Evolutionary conservation across 208 protist species (phyloP).

Genomic region (Leishmania tarentolae): DNA sequence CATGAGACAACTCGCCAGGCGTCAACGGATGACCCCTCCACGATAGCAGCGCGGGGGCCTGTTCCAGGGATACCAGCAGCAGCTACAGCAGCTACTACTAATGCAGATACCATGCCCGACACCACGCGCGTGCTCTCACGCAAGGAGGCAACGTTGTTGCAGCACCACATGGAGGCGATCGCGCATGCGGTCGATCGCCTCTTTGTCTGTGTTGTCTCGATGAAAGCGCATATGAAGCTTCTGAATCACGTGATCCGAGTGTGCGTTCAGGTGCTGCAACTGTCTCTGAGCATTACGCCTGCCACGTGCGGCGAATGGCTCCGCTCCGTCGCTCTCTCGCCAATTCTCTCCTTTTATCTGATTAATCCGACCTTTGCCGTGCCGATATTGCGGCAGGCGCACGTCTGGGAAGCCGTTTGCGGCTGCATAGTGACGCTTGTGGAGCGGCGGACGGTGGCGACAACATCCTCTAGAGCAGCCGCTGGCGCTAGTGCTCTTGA

Average conservation of each 20-base stretch:
- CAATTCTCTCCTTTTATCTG: conserved; percentile 33
- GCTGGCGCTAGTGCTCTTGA: not conserved
- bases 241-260: conserved; percentile 21
- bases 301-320: conserved; percentile 15
- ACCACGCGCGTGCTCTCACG: conserved; percentile 5
- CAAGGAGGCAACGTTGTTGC: conserved; percentile 17
- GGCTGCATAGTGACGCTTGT: conserved; percentile 33
- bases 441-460: conserved; percentile 11
- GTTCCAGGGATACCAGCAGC: not conserved
- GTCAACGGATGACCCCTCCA: not conserved
- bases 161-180: conserved; percentile 27
- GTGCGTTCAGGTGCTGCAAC: conserved; percentile 31
- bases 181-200: conserved; percentile 30
- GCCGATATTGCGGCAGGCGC: conserved; percentile 25
- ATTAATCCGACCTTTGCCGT: conserved; percentile 30
- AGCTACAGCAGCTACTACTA: not conserved
- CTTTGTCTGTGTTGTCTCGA: conserved; percentile 20
- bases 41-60: not conserved
- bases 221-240: conserved; percentile 20
- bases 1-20: not conserved
- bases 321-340: conserved; percentile 24
- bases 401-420: conserved; percentile 33
- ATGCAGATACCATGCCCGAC: not conserved
- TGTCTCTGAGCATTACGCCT: conserved; percentile 9
- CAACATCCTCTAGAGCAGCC: not conserved